Percentiles rank a stretch among this genome's conserved stretches.
These are phyloP conservation scores for Cryptococcus deneoformans DNA, from an alignment of 1,284 basidiomycete species.

Conservation along the genomic window DNA sequence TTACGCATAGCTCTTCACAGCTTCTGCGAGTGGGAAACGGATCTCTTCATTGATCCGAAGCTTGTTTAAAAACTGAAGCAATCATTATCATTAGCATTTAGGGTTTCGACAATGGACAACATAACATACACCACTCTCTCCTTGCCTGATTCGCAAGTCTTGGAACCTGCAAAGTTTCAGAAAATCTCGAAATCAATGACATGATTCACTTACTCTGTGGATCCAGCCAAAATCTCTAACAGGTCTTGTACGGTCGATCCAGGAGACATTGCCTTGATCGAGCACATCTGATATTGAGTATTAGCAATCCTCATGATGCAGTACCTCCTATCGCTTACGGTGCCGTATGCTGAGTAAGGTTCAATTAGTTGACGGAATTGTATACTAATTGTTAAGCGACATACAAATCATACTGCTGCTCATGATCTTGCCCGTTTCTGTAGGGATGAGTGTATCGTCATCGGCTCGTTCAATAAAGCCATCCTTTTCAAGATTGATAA, in stretches of 20 bases:
- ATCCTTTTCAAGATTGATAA: slow-evolving; percentile 59
- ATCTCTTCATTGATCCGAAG: slow-evolving; percentile 29
- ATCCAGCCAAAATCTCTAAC: slow-evolving; percentile 21
- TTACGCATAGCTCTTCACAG: slow-evolving; percentile 29
- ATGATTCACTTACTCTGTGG: slow-evolving; percentile 18
- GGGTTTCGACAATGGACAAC: background rate
- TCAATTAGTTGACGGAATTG: background rate
- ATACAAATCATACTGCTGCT: slow-evolving; percentile 32
- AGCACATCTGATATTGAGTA: slow-evolving; percentile 16
- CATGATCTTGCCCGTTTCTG: slow-evolving; percentile 37
- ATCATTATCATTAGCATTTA: slow-evolving; percentile 5
- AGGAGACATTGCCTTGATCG: slow-evolving; percentile 17
- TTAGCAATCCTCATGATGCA: background rate
- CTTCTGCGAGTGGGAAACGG: slow-evolving; percentile 26
- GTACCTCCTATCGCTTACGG: slow-evolving; percentile 7
- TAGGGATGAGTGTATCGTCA: slow-evolving; percentile 5
- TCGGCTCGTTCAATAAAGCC: slow-evolving; percentile 57
- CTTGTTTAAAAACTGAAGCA: slow-evolving; percentile 31
- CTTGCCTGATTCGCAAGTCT: slow-evolving; percentile 39
- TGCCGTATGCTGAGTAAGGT: slow-evolving; percentile 5
- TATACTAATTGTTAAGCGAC: slow-evolving; percentile 3
- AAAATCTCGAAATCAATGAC: background rate
- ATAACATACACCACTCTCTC: slow-evolving; percentile 32
- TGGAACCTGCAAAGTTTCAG: slow-evolving; percentile 24
- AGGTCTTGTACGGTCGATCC: slow-evolving; percentile 20